Evolutionary conservation across 768 basidiomycete genomes (phyloP).

Genomic region (Termitomyces sp.): DNA sequence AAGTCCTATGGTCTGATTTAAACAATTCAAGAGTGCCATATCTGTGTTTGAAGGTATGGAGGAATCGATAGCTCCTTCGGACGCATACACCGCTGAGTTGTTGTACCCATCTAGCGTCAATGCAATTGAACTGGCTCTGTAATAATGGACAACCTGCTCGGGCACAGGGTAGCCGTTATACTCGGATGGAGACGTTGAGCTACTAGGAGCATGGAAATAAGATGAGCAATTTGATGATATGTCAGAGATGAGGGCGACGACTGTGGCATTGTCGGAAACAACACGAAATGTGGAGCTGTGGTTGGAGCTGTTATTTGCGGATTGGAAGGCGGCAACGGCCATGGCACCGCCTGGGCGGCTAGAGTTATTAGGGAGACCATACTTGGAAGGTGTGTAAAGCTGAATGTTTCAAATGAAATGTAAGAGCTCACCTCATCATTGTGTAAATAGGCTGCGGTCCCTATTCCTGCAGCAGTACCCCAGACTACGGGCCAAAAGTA

Average conservation of each 20-base stretch:
- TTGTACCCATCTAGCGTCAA: conserved; percentile 65
- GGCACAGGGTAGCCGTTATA: conserved; percentile 8
- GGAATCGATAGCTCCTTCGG: conserved; percentile 30
- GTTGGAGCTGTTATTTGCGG: conserved; percentile 17
- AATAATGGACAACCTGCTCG: conserved; percentile 52
- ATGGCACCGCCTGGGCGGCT: conserved; percentile 43
- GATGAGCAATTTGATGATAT: conserved; percentile 32
- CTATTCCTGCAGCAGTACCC: conserved; percentile 24
- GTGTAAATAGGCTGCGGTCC: conserved; percentile 21
- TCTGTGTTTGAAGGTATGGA: conserved; percentile 46
- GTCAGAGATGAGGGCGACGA: conserved; percentile 29
- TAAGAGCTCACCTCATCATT: conserved; percentile 10
- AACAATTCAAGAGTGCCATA: conserved; percentile 38
- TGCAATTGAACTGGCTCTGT: conserved; percentile 58
- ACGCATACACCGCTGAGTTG: conserved; percentile 44
- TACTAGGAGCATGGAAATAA: not conserved
- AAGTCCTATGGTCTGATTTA: conserved; percentile 30
- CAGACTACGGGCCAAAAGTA: conserved; percentile 64
- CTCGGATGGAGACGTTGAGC: not conserved
- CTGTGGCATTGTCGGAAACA: conserved; percentile 41
- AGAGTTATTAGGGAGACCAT: conserved; percentile 37
- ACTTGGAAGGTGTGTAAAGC: conserved; percentile 23
- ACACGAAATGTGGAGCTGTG: conserved; percentile 34
- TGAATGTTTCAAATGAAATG: not conserved
- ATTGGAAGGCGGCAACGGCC: conserved; percentile 31